phyloP scores from a whole-genome alignment of 2,329 filamentous ascomycete genomes.

The Albifimbria verrucaria region DNA sequence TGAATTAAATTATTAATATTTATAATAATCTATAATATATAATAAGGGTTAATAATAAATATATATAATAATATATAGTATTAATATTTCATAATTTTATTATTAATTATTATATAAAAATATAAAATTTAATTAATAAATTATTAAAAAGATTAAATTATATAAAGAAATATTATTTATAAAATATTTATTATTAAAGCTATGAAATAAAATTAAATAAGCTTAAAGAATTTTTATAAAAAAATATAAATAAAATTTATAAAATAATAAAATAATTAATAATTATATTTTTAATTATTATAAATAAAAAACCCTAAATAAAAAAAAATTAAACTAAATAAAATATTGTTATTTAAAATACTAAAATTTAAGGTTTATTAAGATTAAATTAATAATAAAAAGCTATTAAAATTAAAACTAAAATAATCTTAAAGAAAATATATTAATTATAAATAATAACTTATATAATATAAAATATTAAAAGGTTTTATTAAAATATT shows the following conservation, averaged over 20 bases:
- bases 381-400: neutral
- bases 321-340: neutral
- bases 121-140: neutral
- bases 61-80: slow-evolving; percentile 2
- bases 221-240: neutral
- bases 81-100: slow-evolving; percentile 1
- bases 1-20: slow-evolving; percentile 2
- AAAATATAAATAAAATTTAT: neutral
- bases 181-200: neutral
- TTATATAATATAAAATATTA: neutral
- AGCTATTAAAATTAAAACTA: neutral
- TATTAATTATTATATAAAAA: slow-evolving; percentile 1
- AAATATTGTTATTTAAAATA: neutral
- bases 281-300: neutral
- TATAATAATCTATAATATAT: slow-evolving; percentile 4
- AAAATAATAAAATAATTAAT: neutral
- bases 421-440: neutral
- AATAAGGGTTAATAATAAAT: slow-evolving; percentile 1
- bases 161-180: neutral
- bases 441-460: slow-evolving; percentile 1
- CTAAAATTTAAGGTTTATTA: neutral
- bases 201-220: neutral
- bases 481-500: neutral
- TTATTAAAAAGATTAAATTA: neutral
- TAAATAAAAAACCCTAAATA: neutral